Evolutionary conservation across 805 yeast genomes (phyloP).

Genomic region (Schizosaccharomyces lindneri): DNA sequence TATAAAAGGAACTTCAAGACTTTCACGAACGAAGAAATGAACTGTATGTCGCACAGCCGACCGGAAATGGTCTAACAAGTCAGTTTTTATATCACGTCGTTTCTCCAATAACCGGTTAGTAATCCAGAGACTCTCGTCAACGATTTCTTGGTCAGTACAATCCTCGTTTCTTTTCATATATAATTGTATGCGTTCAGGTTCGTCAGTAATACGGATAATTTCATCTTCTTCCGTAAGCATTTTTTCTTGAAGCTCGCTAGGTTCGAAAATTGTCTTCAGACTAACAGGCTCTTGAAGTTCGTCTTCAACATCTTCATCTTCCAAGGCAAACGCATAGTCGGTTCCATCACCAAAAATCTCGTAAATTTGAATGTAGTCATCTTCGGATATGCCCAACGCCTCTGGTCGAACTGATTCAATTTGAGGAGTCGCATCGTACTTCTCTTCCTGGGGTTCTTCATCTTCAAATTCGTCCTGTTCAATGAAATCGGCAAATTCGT

Average conservation of each 20-base stretch:
- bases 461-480: conserved; percentile 93
- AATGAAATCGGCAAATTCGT: conserved; percentile 88
- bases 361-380: conserved; percentile 71
- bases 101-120: conserved; percentile 12
- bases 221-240: conserved; percentile 85
- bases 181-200: conserved; percentile 80
- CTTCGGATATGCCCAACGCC: conserved; percentile 43
- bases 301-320: conserved; percentile 16
- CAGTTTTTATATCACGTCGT: conserved; percentile 5
- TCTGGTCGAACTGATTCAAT: conserved; percentile 8
- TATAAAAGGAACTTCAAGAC: conserved; percentile 78
- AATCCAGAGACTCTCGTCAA: conserved; percentile 58
- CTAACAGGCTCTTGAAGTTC: conserved; percentile 24
- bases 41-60: conserved; percentile 45
- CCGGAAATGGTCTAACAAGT: conserved; percentile 25
- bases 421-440: background rate
- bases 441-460: conserved; percentile 30
- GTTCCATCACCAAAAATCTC: conserved; percentile 94
- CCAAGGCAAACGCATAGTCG: conserved; percentile 94
- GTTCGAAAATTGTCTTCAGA: conserved; percentile 78
- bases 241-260: conserved; percentile 71
- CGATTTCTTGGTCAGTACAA: conserved; percentile 12
- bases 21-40: conserved; percentile 51
- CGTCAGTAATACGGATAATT: conserved; percentile 56
- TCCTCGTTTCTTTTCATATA: conserved; percentile 13